phyloP scores from a whole-genome alignment of 148 eudicot genomes.

The Vaccinium macrocarpon region DNA sequence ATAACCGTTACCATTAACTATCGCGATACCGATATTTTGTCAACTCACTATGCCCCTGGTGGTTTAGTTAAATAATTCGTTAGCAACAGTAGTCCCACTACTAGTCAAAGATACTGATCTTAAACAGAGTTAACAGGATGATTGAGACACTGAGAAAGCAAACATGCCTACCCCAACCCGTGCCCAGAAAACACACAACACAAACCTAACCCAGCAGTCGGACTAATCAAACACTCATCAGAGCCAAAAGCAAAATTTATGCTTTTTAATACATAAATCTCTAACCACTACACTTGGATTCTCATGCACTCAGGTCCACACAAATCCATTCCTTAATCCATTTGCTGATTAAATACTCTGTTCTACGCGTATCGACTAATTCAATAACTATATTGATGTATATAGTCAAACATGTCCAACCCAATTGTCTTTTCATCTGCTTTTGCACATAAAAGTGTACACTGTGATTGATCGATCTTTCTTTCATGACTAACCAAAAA shows the following conservation, averaged over 20 bases:
- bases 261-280: constrained; percentile 5
- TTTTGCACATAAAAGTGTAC: not conserved
- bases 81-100: not conserved
- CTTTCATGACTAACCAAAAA: not conserved
- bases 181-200: not conserved
- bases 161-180: not conserved
- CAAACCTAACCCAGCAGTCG: not conserved
- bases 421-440: constrained; percentile 18
- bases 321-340: not conserved
- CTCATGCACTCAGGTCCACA: constrained; percentile 20
- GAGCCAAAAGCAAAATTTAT: not conserved
- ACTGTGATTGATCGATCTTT: not conserved
- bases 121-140: not conserved
- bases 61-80: too few relatives aligned
- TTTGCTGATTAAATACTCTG: not conserved
- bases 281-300: constrained; percentile 22
- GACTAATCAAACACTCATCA: not conserved
- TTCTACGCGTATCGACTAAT: not conserved
- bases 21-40: not conserved
- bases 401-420: not conserved
- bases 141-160: not conserved
- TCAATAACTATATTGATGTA: not conserved
- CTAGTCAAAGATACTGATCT: not conserved
- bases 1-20: too few relatives aligned
- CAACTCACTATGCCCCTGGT: not conserved